phyloP scores from a whole-genome alignment of 2,329 filamentous ascomycete species.

The Teratosphaeria epicoccoides region DNA sequence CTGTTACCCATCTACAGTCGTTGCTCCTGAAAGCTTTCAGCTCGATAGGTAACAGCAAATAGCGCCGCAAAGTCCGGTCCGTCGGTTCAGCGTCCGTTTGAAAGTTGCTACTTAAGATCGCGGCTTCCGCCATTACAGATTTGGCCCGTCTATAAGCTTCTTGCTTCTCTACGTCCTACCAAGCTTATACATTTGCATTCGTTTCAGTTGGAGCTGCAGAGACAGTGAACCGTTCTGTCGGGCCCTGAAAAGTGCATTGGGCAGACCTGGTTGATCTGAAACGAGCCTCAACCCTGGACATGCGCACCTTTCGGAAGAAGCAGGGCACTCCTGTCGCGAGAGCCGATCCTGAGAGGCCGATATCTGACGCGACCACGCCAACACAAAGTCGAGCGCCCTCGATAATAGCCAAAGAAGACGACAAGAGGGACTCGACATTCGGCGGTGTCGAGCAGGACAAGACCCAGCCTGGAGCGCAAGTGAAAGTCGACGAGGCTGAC shows the following conservation, averaged over 20 bases:
- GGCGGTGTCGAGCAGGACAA: conserved; percentile 4
- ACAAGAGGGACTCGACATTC: not conserved
- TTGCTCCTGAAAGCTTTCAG: not conserved
- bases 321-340: conserved; percentile 2
- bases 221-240: not conserved
- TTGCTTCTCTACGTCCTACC: not conserved
- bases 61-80: not conserved
- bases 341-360: conserved; percentile 5
- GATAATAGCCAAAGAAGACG: conserved; percentile 3
- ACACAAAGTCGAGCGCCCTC: conserved; percentile 4
- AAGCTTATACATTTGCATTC: not conserved
- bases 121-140: not conserved
- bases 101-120: not conserved
- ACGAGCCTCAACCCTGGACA: not conserved
- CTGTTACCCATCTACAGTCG: not conserved
- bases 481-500: conserved; percentile 1
- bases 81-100: not conserved
- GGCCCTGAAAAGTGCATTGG: not conserved
- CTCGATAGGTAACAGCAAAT: not conserved
- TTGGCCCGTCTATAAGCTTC: not conserved
- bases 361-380: conserved; percentile 8
- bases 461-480: not conserved
- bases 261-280: not conserved
- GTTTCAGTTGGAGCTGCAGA: too few species aligned
- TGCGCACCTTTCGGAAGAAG: conserved; percentile 14